Conservation (phyloP, 192 early-diverging fungal species). For the Gryganskiella cystojenkinii region DNA sequence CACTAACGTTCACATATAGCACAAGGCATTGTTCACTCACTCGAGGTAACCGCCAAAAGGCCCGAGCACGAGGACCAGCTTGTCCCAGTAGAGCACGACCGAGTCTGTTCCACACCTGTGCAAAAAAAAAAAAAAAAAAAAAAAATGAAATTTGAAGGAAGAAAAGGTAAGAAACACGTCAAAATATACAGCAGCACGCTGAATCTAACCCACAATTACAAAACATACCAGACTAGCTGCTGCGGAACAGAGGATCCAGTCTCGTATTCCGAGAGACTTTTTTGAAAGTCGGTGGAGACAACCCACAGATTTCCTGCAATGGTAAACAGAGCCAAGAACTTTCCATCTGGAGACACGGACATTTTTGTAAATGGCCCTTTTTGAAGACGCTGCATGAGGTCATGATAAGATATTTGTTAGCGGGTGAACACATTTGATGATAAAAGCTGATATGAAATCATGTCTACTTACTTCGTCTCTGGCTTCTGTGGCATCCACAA, state of each 20-base stretch:
- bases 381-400: slow-evolving; percentile 68
- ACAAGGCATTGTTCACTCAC: slow-evolving; percentile 36
- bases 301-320: slow-evolving; percentile 85
- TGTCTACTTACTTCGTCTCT: slow-evolving; percentile 79
- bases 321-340: slow-evolving; percentile 90
- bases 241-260: slow-evolving; percentile 72
- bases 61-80: slow-evolving; percentile 88
- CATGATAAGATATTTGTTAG: neutral
- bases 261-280: slow-evolving; percentile 87
- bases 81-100: slow-evolving; percentile 87
- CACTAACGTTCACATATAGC: no score
- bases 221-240: slow-evolving; percentile 80
- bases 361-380: slow-evolving; percentile 92
- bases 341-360: slow-evolving; percentile 94
- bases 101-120: slow-evolving; percentile 96
- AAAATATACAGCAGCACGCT: no score
- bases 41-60: slow-evolving; percentile 93
- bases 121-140: neutral
- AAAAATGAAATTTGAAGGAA: neutral
- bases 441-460: neutral
- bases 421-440: neutral
- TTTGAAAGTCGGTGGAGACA: slow-evolving; percentile 95
- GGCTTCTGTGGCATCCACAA: slow-evolving; percentile 80
- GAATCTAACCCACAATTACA: no score
- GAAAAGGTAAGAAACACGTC: no score